Base-by-base conservation (phyloP, 108 stramenopile species). In the Cyclotella kingstonii region DNA sequence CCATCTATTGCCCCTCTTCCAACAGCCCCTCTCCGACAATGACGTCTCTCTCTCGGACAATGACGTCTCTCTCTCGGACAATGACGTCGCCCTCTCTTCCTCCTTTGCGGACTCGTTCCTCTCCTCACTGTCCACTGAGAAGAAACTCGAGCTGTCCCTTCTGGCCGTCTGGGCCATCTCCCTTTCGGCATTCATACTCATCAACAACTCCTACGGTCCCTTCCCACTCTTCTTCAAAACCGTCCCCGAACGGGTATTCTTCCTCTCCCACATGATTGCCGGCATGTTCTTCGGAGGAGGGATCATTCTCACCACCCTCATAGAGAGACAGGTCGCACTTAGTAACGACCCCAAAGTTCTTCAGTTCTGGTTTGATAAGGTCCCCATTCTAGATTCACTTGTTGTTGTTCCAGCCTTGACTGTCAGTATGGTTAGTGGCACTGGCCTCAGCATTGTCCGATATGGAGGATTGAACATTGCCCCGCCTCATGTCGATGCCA, bases 331-430 rank as follows among this genome's bases (percentile, higher is more conserved):
- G 34, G 83, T 81, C 12, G 66, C 63, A 11, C 63, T 71, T 35
- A 69, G 60, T 27, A 47, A 62, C 28, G 74, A 84, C 30, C 46
- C 71, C 2, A 29, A 59, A 29, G 83, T 84, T 9, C 45, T 81
- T 19, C 59, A 70, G 28, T 84, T 84, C 63, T 84, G 83, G 83
- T 84, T 84, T 49, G 60, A 68, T n/a, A 76, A 73, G 34, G 80
- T 81, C 4, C 83, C 83, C 14, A 49, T 36, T 7, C 57, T 79
- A 46, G 80, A 84, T 52, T 66, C 62, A 18, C 35, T 78, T 49
- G 69, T 84, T 66, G 83, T 84, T 1, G 58, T 84, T 5, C 83
- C 83, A 4, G 83, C 79, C 9, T 67, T 84, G 58, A 84, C 83
- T 5, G 49, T 77, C 27, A 61, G 59, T 19, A 84, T 84, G 65